phyloP scores from a whole-genome alignment of 179 eudicot genomes.

The Carnegiea gigantea region DNA sequence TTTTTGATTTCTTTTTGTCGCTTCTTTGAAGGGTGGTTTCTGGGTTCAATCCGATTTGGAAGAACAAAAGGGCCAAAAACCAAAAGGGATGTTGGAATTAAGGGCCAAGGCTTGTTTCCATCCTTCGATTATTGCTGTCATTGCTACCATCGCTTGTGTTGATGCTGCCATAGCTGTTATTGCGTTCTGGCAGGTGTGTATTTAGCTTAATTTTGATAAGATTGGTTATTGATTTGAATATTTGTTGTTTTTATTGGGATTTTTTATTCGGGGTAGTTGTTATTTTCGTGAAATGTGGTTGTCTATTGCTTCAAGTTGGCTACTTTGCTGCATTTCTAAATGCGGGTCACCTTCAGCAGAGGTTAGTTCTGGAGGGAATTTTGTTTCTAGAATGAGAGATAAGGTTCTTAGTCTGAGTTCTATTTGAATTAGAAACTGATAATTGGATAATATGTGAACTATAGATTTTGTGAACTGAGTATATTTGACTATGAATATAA shows the following conservation, averaged over 20 bases:
- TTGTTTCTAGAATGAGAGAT: neutral
- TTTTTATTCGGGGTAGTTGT: constrained; percentile 5
- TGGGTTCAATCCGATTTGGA: neutral
- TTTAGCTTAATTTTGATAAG: neutral
- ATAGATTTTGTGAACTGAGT: neutral
- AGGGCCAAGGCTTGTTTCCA: constrained; percentile 52
- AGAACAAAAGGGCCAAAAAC: neutral
- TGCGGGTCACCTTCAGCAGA: constrained; percentile 23
- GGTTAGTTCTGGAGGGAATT: neutral
- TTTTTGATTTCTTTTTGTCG: constrained; percentile 3
- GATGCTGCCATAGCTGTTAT: constrained; percentile 61
- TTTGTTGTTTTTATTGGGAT: neutral
- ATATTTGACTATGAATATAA: neutral
- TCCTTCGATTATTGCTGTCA: constrained; percentile 45
- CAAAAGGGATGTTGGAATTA: constrained; percentile 44
- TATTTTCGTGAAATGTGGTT: constrained; percentile 20
- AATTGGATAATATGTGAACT: neutral
- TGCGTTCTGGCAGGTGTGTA: constrained; percentile 70
- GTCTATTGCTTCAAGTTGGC: constrained; percentile 13
- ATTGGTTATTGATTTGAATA: constrained; percentile 1
- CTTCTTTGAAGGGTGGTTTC: constrained; percentile 10
- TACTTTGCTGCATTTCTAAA: constrained; percentile 7
- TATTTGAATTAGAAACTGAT: neutral
- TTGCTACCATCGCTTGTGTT: constrained; percentile 51
- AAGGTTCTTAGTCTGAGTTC: neutral